Evolutionary conservation across 441 rosid species (phyloP).

Genomic region (Cnidoscolus chayamansa): DNA sequence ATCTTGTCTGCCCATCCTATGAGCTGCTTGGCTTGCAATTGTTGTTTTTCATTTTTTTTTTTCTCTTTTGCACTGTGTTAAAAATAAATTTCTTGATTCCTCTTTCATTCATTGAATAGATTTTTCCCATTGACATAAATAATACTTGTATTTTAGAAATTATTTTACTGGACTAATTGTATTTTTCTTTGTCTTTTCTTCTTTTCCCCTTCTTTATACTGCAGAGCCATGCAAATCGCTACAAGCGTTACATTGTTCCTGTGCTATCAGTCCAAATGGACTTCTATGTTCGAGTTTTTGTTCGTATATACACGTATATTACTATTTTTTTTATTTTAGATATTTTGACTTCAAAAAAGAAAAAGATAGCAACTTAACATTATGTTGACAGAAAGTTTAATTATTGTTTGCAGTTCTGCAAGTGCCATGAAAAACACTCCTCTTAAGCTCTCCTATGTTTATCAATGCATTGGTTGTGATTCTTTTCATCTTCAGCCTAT

Average conservation of each 20-base stretch:
- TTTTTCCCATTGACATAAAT: neutral
- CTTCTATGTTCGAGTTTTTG: slow-evolving; percentile 93
- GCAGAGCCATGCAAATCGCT: slow-evolving; percentile 99
- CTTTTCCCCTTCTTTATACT: slow-evolving; percentile 2
- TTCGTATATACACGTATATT: slow-evolving; percentile 85
- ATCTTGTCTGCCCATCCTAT: too few species aligned
- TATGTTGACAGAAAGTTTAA: slow-evolving; percentile 16
- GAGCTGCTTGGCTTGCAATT: too few species aligned
- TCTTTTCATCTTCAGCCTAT: slow-evolving; percentile 93
- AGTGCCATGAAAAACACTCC: slow-evolving; percentile 98
- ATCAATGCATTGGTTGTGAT: slow-evolving; percentile 94
- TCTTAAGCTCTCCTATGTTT: slow-evolving; percentile 93
- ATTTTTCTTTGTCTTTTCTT: neutral
- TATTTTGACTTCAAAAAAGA: too few species aligned
- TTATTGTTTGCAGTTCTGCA: slow-evolving; percentile 70
- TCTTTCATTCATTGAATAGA: neutral
- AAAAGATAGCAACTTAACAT: neutral
- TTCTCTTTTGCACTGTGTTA: too few species aligned
- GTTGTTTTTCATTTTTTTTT: too few species aligned
- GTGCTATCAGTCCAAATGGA: slow-evolving; percentile 91
- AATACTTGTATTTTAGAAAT: neutral
- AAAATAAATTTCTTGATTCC: neutral
- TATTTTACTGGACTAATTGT: neutral
- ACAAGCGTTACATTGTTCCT: slow-evolving; percentile 93
- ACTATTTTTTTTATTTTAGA: neutral